Evolutionary conservation across 768 basidiomycete species (phyloP), one percentile per base, ranked within the genome.

Genomic region (Tulasnella sp.): DNA sequence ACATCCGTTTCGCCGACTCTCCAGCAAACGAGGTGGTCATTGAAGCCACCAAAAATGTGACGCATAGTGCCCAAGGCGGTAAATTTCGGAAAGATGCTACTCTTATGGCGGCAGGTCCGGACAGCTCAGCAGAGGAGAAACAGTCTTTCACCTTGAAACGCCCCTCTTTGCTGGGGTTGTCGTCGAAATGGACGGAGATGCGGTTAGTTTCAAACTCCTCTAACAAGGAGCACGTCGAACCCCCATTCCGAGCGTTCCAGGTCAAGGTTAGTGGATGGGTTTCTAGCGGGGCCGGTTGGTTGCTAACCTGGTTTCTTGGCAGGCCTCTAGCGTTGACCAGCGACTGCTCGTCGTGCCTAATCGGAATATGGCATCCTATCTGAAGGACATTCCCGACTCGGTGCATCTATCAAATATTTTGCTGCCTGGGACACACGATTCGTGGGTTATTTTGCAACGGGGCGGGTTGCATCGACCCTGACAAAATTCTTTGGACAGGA

Each of bases 391-490:
- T 72, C 92, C 94, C 2, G 92, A 96, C 84, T 83, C 85, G 2
- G 85, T 89, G 0, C 88, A 92, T 9, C 85, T 97, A 39, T 94
- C 93, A 12, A 92, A 92, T 31, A 83, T 96, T n/a, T 85, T 90
- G 80, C 88, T 97, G 44, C 95, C 95, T 78, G 96, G 94, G 89
- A 85, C 80, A 46, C 92, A 93, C 82, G 91, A 93, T 83, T 91
- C 91, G 91, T 91, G 85, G 79, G 89, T 73, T 40, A 2, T 27
- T 38, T 72, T 12, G 34, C 6, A n/a, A 73, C n/a, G 58, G 87
- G 9, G 44, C 62, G 42, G 44, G 42, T 36, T 56, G 40, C 68
- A 6, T 42, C 46, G 10, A 34, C 27, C 39, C 36, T 24, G 14
- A 52, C 34, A 34, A 44, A 44, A 31, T 44, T 52, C 42, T 16